These are phyloP conservation scores for Colletotrichum cordylinicola DNA, from an alignment of 2,329 filamentous ascomycete genomes.

Conservation along the genomic window DNA sequence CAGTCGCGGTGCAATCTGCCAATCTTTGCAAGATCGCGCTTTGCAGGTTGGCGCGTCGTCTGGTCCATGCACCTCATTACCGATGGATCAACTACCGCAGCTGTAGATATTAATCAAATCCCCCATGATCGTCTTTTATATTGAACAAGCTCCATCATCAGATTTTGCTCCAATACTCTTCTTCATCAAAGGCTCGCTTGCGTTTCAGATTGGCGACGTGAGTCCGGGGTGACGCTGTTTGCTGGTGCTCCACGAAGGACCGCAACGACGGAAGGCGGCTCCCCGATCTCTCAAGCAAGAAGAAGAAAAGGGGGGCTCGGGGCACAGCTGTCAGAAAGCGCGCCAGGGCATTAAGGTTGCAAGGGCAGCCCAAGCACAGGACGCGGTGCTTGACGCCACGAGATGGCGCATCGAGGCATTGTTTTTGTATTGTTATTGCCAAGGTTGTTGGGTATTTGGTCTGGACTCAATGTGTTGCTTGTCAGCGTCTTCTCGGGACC, in stretches of 20 bases:
- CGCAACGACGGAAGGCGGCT: not conserved
- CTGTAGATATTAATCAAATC: slow-evolving; percentile 12
- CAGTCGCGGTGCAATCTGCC: slow-evolving; percentile 3
- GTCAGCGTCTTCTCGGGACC: not conserved
- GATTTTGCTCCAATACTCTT: slow-evolving; percentile 12
- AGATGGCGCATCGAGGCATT: not conserved
- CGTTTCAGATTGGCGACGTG: slow-evolving; percentile 18
- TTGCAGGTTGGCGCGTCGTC: not conserved
- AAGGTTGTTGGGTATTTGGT: not conserved
- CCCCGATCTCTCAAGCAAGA: slow-evolving; percentile 1
- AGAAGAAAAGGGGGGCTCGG: not conserved
- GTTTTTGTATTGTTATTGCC: not conserved
- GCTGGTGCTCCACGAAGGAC: not conserved
- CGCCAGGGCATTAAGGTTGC: not conserved
- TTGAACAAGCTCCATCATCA: slow-evolving; percentile 8
- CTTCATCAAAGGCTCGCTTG: slow-evolving; percentile 6
- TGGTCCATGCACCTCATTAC: not conserved
- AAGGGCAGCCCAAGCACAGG: not conserved
- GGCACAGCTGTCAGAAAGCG: not conserved
- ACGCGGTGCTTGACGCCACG: not conserved
- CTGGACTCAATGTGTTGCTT: not conserved
- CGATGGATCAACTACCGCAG: not conserved
- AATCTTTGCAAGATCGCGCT: not conserved
- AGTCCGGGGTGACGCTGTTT: slow-evolving; percentile 12
- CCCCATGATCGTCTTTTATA: slow-evolving; percentile 9